phyloP scores from a whole-genome alignment of 2,329 filamentous ascomycete species.

The Monosporascus cannonballus region DNA sequence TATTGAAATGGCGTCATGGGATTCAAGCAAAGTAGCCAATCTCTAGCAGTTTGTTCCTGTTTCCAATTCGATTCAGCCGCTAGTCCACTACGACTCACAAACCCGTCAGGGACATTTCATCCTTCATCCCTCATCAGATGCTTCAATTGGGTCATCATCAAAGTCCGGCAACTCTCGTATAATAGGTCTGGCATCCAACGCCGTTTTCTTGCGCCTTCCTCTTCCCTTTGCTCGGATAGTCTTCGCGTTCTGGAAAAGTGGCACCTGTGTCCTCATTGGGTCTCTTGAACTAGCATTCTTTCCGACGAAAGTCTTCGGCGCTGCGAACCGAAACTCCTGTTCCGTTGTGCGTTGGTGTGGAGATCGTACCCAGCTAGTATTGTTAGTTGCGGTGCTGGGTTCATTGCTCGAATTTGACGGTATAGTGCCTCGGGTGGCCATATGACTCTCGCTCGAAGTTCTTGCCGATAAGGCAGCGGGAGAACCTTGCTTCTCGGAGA shows the following conservation, averaged over 20 bases:
- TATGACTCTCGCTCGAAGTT: slow-evolving; percentile 10
- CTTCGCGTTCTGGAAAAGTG: background rate
- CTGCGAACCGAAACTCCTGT: slow-evolving; percentile 12
- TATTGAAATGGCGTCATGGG: background rate
- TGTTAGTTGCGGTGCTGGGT: slow-evolving; percentile 4
- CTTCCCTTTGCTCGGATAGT: slow-evolving; percentile 4
- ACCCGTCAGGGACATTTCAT: background rate
- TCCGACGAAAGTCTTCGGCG: slow-evolving; percentile 22
- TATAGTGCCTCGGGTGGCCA: slow-evolving; percentile 13
- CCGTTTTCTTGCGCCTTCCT: slow-evolving; percentile 11
- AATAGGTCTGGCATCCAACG: slow-evolving; percentile 19
- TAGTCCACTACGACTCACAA: background rate
- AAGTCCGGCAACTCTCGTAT: slow-evolving; percentile 24
- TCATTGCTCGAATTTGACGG: slow-evolving; percentile 5
- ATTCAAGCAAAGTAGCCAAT: no score
- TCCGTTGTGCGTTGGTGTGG: slow-evolving; percentile 1
- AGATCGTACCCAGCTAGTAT: slow-evolving; percentile 13
- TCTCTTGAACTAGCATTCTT: slow-evolving; percentile 11
- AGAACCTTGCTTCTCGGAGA: background rate
- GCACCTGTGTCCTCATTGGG: background rate
- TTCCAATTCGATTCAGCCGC: background rate
- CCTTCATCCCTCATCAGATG: slow-evolving; percentile 10
- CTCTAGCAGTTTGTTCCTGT: no score
- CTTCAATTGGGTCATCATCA: slow-evolving; percentile 24
- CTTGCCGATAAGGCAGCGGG: background rate